phyloP scores from a whole-genome alignment of 306 rosid species.

The Aeschynomene evenia region DNA sequence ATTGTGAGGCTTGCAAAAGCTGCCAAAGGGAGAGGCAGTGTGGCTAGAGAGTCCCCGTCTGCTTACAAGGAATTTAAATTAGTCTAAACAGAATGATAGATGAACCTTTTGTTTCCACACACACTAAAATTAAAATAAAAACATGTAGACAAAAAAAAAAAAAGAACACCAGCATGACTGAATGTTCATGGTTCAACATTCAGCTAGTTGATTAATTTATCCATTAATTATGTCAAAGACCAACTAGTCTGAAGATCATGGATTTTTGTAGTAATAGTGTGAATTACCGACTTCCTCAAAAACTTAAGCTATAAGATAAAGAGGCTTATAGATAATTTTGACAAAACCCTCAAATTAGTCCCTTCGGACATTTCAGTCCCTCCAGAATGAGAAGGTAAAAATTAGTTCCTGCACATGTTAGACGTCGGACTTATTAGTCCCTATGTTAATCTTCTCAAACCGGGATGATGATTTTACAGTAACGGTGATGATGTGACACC shows the following conservation, averaged over 20 bases:
- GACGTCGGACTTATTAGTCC: too few relatives aligned
- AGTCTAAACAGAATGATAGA: constrained; percentile 29
- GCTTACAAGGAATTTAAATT: constrained; percentile 34
- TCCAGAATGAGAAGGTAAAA: too few relatives aligned
- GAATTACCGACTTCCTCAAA: neutral
- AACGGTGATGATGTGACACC: too few relatives aligned
- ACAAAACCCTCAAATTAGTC: too few relatives aligned
- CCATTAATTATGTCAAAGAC: neutral
- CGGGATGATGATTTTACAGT: too few relatives aligned
- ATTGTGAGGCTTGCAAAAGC: constrained; percentile 80
- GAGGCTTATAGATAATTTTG: neutral
- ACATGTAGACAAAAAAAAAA: neutral
- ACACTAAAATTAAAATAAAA: neutral
- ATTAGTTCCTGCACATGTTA: too few relatives aligned
- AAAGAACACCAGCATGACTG: constrained; percentile 9
- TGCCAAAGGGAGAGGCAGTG: constrained; percentile 95
- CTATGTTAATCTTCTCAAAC: too few relatives aligned
- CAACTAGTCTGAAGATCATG: neutral
- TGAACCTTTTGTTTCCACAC: constrained; percentile 1
- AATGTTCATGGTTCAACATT: constrained; percentile 16
- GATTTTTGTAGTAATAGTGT: neutral
- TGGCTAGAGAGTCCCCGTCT: constrained; percentile 75
- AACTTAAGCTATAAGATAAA: neutral
- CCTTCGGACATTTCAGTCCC: too few relatives aligned
- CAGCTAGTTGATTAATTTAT: constrained; percentile 2